Evolutionary conservation across 495 filamentous ascomycete genomes (phyloP).

Genomic region (Daldinia caldariorum): DNA sequence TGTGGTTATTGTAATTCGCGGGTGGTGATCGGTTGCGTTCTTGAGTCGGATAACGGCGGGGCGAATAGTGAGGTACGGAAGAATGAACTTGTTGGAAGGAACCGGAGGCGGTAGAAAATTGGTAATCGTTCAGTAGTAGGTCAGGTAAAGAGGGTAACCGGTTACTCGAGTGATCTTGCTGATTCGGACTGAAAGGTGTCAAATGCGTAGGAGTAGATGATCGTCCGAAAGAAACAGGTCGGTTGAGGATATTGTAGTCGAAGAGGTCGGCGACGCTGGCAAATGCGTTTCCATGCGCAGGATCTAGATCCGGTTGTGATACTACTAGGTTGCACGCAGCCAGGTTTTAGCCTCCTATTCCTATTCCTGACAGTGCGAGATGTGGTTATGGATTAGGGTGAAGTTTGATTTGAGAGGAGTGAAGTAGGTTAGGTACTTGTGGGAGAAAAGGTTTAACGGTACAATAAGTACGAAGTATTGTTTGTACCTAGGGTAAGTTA

Average conservation of each 20-base stretch:
- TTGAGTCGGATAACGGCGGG: not conserved
- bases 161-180: constrained; percentile 7
- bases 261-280: constrained; percentile 13
- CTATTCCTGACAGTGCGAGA: constrained; percentile 9
- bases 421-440: not conserved
- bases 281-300: constrained; percentile 19
- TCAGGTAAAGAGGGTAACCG: constrained; percentile 23
- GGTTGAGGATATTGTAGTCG: constrained; percentile 13
- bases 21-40: constrained; percentile 3
- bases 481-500: too few species aligned
- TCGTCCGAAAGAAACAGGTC: constrained; percentile 1
- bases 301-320: constrained; percentile 25
- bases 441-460: not conserved
- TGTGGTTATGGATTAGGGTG: not conserved
- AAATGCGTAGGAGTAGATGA: constrained; percentile 5
- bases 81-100: constrained; percentile 1
- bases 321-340: constrained; percentile 28
- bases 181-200: not conserved
- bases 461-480: not conserved
- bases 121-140: constrained; percentile 8
- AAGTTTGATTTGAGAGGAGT: not conserved
- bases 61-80: not conserved
- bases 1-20: not conserved
- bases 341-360: constrained; percentile 20
- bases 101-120: constrained; percentile 1